These are phyloP conservation scores for Fagus crenata DNA, from an alignment of 306 rosid genomes.

Conservation along the genomic window DNA sequence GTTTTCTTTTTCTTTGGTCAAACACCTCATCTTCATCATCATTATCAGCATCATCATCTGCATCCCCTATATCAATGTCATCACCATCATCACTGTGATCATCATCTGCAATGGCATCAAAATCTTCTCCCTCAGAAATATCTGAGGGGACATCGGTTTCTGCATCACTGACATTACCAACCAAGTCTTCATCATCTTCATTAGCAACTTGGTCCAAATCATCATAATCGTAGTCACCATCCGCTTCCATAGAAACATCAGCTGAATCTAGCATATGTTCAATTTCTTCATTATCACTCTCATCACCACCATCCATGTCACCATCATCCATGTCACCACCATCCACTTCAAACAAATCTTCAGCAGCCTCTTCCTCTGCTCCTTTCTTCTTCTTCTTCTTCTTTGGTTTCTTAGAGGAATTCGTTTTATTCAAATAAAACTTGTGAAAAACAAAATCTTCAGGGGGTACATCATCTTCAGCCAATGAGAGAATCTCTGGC, in stretches of 20 bases:
- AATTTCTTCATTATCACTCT: constrained; percentile 89
- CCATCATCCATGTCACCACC: constrained; percentile 22
- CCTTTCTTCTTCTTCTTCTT: constrained; percentile 82
- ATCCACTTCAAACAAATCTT: constrained; percentile 55
- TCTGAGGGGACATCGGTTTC: constrained; percentile 61
- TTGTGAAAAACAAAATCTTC: constrained; percentile 96
- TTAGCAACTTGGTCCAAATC: constrained; percentile 70
- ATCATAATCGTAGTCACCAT: constrained; percentile 71
- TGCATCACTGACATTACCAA: constrained; percentile 60
- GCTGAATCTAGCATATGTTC: constrained; percentile 75
- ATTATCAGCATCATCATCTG: constrained; percentile 45
- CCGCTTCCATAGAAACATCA: constrained; percentile 46
- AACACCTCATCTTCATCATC: constrained; percentile 36
- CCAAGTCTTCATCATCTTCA: constrained; percentile 82
- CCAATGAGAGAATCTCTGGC: constrained; percentile 71
- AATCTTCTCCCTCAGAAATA: constrained; percentile 49
- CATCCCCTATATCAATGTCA: constrained; percentile 46
- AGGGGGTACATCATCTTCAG: constrained; percentile 84
- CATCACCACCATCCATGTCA: constrained; percentile 59
- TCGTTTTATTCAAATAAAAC: constrained; percentile 79
- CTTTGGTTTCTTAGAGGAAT: constrained; percentile 58
- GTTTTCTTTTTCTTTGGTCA: constrained; percentile 46
- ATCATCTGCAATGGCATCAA: constrained; percentile 33
- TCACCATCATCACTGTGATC: constrained; percentile 5
- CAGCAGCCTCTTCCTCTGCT: constrained; percentile 63